A percentile compares a stretch with the other conserved stretches of the same genome.
Evolutionary conservation across 2,329 filamentous ascomycete genomes (phyloP).

Genomic region (Paecilomyces variotii): DNA sequence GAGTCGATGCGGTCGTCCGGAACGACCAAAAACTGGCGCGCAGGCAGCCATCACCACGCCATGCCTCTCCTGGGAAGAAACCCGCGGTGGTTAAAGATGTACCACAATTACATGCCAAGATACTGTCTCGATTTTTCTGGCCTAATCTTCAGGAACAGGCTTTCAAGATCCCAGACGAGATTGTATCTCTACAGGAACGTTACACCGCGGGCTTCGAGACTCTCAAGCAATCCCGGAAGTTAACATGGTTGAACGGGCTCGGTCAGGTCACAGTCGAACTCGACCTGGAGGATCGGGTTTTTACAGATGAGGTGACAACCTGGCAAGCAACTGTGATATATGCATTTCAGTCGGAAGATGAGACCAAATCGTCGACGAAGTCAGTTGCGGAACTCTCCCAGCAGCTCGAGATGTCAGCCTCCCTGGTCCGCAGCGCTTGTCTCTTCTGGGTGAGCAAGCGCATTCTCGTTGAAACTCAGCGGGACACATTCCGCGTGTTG

Average conservation of each 20-base stretch:
- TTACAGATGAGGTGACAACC: constrained; percentile 64
- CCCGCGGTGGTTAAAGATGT: constrained; percentile 26
- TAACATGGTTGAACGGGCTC: constrained; percentile 79
- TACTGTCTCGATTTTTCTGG: constrained; percentile 91
- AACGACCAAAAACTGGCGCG: constrained; percentile 38
- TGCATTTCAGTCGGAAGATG: constrained; percentile 56
- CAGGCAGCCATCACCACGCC: constrained; percentile 15
- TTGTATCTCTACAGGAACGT: constrained; percentile 51
- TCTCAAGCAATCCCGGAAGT: constrained; percentile 74
- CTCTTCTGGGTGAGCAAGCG: constrained; percentile 56
- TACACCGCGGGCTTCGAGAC: constrained; percentile 72
- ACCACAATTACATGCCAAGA: constrained; percentile 64
- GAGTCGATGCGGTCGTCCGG: constrained; percentile 61
- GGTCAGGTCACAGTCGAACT: constrained; percentile 75
- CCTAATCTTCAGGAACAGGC: constrained; percentile 59
- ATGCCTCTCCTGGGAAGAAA: constrained; percentile 12
- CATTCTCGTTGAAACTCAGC: constrained; percentile 40
- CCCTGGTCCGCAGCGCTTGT: constrained; percentile 52
- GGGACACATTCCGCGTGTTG: constrained; percentile 49
- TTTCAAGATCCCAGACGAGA: constrained; percentile 39
- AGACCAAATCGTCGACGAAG: constrained; percentile 24
- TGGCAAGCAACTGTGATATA: constrained; percentile 86
- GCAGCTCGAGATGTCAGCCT: constrained; percentile 46
- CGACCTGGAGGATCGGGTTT: constrained; percentile 69
- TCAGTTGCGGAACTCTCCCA: constrained; percentile 38